Percentiles rank a stretch among this genome's conserved stretches.
phyloP scores from a whole-genome alignment of 805 yeast genomes.

The Starmerella etchellsii region DNA sequence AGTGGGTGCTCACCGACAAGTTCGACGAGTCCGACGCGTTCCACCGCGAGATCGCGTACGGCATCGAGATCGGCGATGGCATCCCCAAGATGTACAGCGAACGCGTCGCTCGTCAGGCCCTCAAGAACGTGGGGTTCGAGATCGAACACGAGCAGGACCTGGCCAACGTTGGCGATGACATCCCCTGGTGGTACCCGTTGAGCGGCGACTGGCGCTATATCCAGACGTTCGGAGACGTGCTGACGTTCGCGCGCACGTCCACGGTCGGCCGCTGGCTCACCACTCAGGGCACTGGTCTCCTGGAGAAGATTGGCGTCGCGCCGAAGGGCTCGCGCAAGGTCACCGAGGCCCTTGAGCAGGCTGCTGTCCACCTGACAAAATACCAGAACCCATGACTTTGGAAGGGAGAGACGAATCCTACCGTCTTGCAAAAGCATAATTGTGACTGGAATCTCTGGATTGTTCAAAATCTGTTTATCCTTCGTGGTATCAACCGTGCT shows the following conservation, averaged over 20 bases:
- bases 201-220: conserved; percentile 86
- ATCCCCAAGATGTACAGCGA: conserved; percentile 90
- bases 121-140: conserved; percentile 77
- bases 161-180: conserved; percentile 66
- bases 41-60: conserved; percentile 91
- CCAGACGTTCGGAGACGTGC: conserved; percentile 63
- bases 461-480: background rate
- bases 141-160: conserved; percentile 63
- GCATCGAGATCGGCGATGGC: conserved; percentile 97
- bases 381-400: conserved; percentile 85
- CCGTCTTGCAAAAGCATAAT: conserved; percentile 31
- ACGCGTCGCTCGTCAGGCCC: conserved; percentile 77
- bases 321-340: conserved; percentile 88
- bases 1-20: conserved; percentile 96
- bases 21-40: conserved; percentile 78
- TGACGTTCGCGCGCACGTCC: conserved; percentile 82
- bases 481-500: conserved; percentile 39
- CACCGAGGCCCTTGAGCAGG: conserved; percentile 87
- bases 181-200: conserved; percentile 97
- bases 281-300: conserved; percentile 59
- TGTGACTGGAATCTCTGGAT: conserved; percentile 43
- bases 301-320: conserved; percentile 78
- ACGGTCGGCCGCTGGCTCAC: conserved; percentile 75
- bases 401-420: conserved; percentile 37
- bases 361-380: conserved; percentile 89